Percentiles rank a stretch among this genome's conserved stretches.
These are phyloP conservation scores for Penstemon barbatus DNA, from an alignment of 257 asterid species.

Conservation along the genomic window DNA sequence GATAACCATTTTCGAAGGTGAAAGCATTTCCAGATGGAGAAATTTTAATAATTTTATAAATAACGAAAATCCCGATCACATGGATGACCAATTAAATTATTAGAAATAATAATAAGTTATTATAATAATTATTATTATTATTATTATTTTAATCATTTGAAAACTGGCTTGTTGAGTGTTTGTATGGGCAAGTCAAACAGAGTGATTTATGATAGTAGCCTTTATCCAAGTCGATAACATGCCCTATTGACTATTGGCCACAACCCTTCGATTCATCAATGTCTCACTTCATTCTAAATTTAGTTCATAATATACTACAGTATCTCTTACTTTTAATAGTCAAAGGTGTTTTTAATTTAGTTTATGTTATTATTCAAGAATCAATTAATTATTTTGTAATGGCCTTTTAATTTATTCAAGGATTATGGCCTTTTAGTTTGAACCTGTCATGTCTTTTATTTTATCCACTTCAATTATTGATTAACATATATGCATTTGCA, in stretches of 20 bases:
- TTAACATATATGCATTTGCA: too few species aligned
- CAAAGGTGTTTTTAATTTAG: background rate
- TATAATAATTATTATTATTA: background rate
- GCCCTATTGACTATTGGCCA: background rate
- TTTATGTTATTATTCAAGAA: too few species aligned
- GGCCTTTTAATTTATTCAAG: too few species aligned
- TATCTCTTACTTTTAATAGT: background rate
- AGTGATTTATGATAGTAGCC: background rate
- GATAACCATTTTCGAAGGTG: background rate
- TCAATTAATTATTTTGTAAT: too few species aligned
- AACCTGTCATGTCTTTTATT: too few species aligned
- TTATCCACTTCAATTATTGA: too few species aligned
- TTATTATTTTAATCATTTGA: background rate
- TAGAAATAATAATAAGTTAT: background rate
- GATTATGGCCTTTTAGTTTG: too few species aligned
- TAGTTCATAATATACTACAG: background rate
- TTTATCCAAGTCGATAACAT: background rate
- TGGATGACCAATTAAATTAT: background rate
- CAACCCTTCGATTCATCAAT: constrained; percentile 15
- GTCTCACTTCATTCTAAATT: background rate
- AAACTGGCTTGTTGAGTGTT: constrained; percentile 16
- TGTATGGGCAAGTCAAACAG: constrained; percentile 17
- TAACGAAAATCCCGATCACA: constrained; percentile 1
- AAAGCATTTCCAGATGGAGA: background rate
- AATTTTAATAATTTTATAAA: background rate